A percentile compares a stretch with the other conserved stretches of the same genome.
phyloP scores from a whole-genome alignment of 345 rosid genomes.

The Euphorbia lathyris region DNA sequence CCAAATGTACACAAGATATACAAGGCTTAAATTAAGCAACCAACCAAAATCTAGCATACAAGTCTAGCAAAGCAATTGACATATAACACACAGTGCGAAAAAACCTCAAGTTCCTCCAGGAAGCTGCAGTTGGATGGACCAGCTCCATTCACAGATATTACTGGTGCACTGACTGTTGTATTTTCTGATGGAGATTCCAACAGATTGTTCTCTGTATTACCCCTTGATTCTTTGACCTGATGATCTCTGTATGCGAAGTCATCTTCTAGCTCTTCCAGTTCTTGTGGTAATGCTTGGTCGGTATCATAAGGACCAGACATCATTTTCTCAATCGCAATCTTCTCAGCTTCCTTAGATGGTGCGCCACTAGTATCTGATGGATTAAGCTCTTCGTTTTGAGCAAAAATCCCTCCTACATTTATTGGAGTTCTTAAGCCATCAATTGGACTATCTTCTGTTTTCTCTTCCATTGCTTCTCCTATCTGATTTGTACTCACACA shows the following conservation, averaged over 20 bases:
- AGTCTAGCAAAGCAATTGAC: background rate
- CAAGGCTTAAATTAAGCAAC: background rate
- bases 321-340: constrained; percentile 58
- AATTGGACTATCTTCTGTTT: constrained; percentile 20
- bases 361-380: constrained; percentile 21
- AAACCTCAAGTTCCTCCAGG: constrained; percentile 93
- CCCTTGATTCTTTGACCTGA: constrained; percentile 31
- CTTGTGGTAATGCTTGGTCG: constrained; percentile 51
- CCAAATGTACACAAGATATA: background rate
- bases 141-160: constrained; percentile 30
- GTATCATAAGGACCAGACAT: constrained; percentile 48
- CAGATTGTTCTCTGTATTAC: constrained; percentile 19
- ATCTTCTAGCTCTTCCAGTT: constrained; percentile 78
- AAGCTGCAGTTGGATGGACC: constrained; percentile 32
- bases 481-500: constrained; percentile 26
- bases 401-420: constrained; percentile 14
- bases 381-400: constrained; percentile 26
- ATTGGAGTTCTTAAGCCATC: constrained; percentile 19
- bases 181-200: constrained; percentile 29
- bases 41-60: background rate
- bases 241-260: constrained; percentile 45
- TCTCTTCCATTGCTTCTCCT: constrained; percentile 28
- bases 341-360: constrained; percentile 55
- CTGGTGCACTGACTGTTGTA: constrained; percentile 17
- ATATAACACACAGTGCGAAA: constrained; percentile 8